Conservation (phyloP, 2,329 filamentous ascomycete genomes). For the Neofusicoccum umdonicola region DNA sequence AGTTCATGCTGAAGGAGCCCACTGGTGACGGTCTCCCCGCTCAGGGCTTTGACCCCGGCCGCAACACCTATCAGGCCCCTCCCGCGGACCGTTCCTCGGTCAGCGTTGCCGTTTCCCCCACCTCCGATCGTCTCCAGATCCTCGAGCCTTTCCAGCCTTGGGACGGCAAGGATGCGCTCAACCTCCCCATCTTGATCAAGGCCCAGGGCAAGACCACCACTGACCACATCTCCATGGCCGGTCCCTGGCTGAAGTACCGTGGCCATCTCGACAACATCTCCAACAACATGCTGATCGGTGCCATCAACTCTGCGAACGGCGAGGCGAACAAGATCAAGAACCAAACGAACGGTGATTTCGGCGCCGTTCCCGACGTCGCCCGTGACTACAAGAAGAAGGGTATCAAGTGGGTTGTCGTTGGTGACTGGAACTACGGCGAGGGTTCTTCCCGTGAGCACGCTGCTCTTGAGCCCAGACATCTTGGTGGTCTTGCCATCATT, state of each 20-base stretch:
- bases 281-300: constrained; percentile 99
- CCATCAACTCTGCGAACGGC: constrained; percentile 91
- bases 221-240: constrained; percentile 96
- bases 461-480: constrained; percentile 93
- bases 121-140: constrained; percentile 90
- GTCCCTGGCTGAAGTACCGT: constrained; percentile 98
- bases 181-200: constrained; percentile 95
- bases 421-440: constrained; percentile 99
- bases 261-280: constrained; percentile 99
- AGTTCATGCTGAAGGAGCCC: constrained; percentile 83
- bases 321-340: constrained; percentile 99
- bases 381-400: constrained; percentile 98
- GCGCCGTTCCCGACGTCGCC: constrained; percentile 86
- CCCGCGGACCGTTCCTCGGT: constrained; percentile 73
- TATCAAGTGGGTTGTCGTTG: constrained; percentile 93
- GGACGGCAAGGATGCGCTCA: constrained; percentile 84
- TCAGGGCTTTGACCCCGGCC: constrained; percentile 83
- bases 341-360: constrained; percentile 76
- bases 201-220: constrained; percentile 93
- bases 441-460: constrained; percentile 97
- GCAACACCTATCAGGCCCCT: constrained; percentile 94
- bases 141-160: constrained; percentile 81
- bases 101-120: constrained; percentile 77
- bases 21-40: constrained; percentile 76
- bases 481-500: constrained; percentile 96